These are phyloP conservation scores for Trypanosomatidae sp. DNA, from an alignment of 208 protist species.

Conservation along the genomic window DNA sequence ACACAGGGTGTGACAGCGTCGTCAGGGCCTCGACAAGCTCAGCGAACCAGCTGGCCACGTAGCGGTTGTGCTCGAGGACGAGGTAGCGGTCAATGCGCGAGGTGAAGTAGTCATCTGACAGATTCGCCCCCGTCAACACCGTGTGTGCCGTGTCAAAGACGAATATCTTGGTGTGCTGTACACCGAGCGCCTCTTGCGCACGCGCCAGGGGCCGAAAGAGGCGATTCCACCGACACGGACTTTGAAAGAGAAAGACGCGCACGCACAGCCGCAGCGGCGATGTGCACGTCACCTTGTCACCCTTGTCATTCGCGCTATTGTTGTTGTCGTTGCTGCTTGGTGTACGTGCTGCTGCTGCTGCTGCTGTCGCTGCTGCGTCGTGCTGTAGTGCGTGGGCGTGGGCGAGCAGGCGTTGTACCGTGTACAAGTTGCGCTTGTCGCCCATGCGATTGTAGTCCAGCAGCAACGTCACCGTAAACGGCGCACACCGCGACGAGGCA, in stretches of 20 bases:
- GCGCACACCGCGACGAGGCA: neutral
- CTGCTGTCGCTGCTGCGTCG: slow-evolving; percentile 3
- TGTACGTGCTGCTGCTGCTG: neutral
- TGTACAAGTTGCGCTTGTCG: slow-evolving; percentile 34
- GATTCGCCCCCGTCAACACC: slow-evolving; percentile 89
- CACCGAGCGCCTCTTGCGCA: slow-evolving; percentile 69
- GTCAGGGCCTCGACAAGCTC: slow-evolving; percentile 22
- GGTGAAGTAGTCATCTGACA: slow-evolving; percentile 91
- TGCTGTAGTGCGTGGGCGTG: slow-evolving; percentile 8
- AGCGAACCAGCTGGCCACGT: slow-evolving; percentile 54
- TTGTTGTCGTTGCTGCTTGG: neutral
- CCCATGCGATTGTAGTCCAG: slow-evolving; percentile 83
- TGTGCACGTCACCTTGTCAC: neutral
- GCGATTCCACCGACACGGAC: slow-evolving; percentile 36
- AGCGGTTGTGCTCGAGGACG: slow-evolving; percentile 33
- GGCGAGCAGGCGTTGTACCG: slow-evolving; percentile 25
- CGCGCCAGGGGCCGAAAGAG: slow-evolving; percentile 41
- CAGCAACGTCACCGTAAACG: slow-evolving; percentile 39
- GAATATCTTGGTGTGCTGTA: slow-evolving; percentile 93
- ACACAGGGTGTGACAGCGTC: slow-evolving; percentile 28
- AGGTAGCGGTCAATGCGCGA: slow-evolving; percentile 91
- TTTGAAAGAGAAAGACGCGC: slow-evolving; percentile 48
- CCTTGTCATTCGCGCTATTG: neutral
- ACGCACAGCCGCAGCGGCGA: slow-evolving; percentile 12
- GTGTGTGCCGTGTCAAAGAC: slow-evolving; percentile 80